Percentiles rank a stretch among this genome's conserved stretches.
phyloP scores from a whole-genome alignment of 495 filamentous ascomycete species.

The Aspergillus olivimuriae region DNA sequence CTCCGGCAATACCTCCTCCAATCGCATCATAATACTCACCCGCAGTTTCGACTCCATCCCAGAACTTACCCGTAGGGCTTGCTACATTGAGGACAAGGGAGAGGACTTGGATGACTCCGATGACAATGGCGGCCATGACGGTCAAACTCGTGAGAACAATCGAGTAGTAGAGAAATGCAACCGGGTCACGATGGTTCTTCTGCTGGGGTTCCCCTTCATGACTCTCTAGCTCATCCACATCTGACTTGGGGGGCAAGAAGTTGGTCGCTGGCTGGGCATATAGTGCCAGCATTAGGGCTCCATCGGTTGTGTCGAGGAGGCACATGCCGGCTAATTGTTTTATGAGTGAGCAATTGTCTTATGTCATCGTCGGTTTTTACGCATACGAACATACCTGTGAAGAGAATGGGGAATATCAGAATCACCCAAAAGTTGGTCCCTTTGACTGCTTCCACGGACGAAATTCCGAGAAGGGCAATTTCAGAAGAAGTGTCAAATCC shows the following conservation, averaged over 20 bases:
- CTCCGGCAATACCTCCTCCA: conserved; percentile 75
- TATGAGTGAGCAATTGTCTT: not conserved
- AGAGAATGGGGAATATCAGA: conserved; percentile 83
- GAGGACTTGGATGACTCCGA: conserved; percentile 80
- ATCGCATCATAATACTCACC: conserved; percentile 83
- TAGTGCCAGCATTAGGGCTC: conserved; percentile 89
- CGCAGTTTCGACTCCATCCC: conserved; percentile 72
- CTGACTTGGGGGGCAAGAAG: conserved; percentile 32
- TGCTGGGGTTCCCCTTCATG: conserved; percentile 6
- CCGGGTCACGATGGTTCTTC: conserved; percentile 55
- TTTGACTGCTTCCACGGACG: conserved; percentile 72
- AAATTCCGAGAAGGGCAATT: conserved; percentile 86
- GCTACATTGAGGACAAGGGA: conserved; percentile 69
- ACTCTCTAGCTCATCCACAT: conserved; percentile 16
- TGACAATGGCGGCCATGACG: conserved; percentile 75
- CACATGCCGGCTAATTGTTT: conserved; percentile 69
- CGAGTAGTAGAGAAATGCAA: conserved; percentile 91
- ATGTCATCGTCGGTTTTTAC: not conserved
- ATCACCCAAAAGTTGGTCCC: conserved; percentile 94
- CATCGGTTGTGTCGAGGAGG: conserved; percentile 81
- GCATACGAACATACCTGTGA: conserved; percentile 58
- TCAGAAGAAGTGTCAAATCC: conserved; percentile 98
- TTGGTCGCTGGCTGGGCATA: conserved; percentile 61
- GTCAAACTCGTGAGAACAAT: conserved; percentile 84
- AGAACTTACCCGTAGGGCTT: conserved; percentile 69